A percentile compares a stretch with the other conserved stretches of the same genome.
Evolutionary conservation across 768 basidiomycete species (phyloP).

Genomic region (Macrolepiota dolichaula): DNA sequence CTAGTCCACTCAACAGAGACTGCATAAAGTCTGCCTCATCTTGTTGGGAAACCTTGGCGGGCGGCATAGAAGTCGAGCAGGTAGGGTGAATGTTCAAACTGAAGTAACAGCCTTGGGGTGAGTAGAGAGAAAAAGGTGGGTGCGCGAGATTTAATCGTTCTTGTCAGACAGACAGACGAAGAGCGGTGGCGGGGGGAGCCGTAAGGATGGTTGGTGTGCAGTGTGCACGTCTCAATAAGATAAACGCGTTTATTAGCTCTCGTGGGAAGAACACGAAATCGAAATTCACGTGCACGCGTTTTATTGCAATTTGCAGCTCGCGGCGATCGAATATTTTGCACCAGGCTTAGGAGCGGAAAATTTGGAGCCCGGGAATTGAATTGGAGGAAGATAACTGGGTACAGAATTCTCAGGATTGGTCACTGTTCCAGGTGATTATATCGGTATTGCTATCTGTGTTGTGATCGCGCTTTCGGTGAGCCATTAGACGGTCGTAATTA

Average conservation of each 20-base stretch:
- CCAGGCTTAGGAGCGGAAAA: background rate
- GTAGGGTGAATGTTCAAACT: no score
- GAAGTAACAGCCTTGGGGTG: background rate
- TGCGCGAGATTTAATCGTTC: no score
- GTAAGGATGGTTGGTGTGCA: no score
- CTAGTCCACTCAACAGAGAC: conserved; percentile 40
- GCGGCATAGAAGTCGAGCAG: conserved; percentile 26
- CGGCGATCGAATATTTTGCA: background rate
- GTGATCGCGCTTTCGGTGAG: conserved; percentile 75
- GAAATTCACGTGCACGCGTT: background rate
- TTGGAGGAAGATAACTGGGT: background rate
- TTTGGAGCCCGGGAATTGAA: background rate
- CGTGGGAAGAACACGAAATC: background rate
- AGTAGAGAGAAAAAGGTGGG: no score
- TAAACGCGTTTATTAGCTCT: background rate
- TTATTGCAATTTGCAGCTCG: background rate
- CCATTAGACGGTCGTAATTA: conserved; percentile 61
- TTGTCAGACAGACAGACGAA: no score
- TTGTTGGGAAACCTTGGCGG: conserved; percentile 27
- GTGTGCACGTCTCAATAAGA: background rate
- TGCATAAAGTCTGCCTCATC: conserved; percentile 62
- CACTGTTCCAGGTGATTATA: conserved; percentile 74
- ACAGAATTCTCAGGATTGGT: conserved; percentile 17
- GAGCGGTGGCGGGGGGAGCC: no score
- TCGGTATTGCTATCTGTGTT: conserved; percentile 46